These are phyloP conservation scores for Dinochytrium kinnereticum DNA, from an alignment of 371 early-diverging fungal genomes.

Conservation along the genomic window DNA sequence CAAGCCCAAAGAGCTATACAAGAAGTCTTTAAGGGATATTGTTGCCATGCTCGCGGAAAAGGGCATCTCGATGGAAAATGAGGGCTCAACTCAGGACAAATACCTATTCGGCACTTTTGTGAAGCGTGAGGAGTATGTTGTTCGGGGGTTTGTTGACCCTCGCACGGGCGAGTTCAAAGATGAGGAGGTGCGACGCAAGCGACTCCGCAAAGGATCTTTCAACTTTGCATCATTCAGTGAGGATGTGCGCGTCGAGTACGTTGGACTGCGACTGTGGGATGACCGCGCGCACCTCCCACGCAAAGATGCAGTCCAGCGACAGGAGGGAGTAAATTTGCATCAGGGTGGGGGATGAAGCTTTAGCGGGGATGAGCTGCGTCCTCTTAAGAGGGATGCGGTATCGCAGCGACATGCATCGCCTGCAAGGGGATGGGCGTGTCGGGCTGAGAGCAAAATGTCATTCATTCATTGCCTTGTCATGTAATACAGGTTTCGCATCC, in stretches of 20 bases:
- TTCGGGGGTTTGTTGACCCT: slow-evolving; percentile 32
- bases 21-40: slow-evolving; percentile 31
- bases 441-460: background rate
- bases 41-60: slow-evolving; percentile 36
- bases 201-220: slow-evolving; percentile 45
- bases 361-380: no score
- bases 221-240: slow-evolving; percentile 52
- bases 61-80: slow-evolving; percentile 7
- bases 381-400: no score
- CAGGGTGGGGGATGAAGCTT: no score
- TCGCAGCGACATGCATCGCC: no score
- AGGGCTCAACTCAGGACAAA: slow-evolving; percentile 18
- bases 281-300: slow-evolving; percentile 32
- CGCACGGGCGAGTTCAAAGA: slow-evolving; percentile 28
- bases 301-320: no score
- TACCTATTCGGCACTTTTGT: slow-evolving; percentile 54
- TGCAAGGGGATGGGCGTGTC: no score
- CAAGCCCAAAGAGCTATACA: slow-evolving; percentile 35
- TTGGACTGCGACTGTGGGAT: slow-evolving; percentile 42
- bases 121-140: slow-evolving; percentile 46
- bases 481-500: no score
- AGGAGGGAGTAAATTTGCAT: no score
- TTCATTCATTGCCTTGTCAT: no score
- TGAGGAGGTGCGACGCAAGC: slow-evolving; percentile 24
- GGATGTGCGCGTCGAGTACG: slow-evolving; percentile 39